Percentiles rank a stretch among this genome's conserved stretches.
These are phyloP conservation scores for Leptographium radiaticola DNA, from an alignment of 2,329 filamentous ascomycete genomes.

Conservation along the genomic window DNA sequence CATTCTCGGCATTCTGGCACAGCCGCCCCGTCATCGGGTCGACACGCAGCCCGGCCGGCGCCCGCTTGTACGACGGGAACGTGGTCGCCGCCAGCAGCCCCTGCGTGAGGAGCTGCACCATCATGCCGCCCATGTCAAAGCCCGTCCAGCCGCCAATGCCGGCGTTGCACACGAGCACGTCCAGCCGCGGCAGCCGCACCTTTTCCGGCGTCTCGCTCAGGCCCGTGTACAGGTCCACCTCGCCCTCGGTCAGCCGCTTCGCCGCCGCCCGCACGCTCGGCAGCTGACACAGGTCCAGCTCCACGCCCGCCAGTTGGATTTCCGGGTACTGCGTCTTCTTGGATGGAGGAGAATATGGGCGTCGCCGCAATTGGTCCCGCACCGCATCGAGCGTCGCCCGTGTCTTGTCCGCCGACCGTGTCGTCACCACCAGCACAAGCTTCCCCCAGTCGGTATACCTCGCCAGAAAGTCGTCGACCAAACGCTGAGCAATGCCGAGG, in stretches of 20 bases:
- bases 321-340: constrained; percentile 24
- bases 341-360: constrained; percentile 22
- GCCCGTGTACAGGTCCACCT: constrained; percentile 30
- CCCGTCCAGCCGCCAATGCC: constrained; percentile 79
- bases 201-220: constrained; percentile 14
- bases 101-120: constrained; percentile 37
- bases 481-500: constrained; percentile 66
- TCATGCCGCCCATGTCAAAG: constrained; percentile 53
- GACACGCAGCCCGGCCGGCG: constrained; percentile 32
- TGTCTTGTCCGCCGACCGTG: constrained; percentile 62
- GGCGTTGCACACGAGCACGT: constrained; percentile 73
- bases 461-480: constrained; percentile 80
- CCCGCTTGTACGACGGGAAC: constrained; percentile 66
- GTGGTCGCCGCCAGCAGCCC: constrained; percentile 57
- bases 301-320: constrained; percentile 44
- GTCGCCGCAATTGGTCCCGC: constrained; percentile 42
- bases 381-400: constrained; percentile 56
- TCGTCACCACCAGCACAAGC: constrained; percentile 73
- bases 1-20: constrained; percentile 18
- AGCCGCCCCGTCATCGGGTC: constrained; percentile 27
- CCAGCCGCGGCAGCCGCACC: constrained; percentile 41
- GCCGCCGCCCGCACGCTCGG: constrained; percentile 35
- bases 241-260: constrained; percentile 29
- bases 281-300: constrained; percentile 49
- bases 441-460: constrained; percentile 54